Evolutionary conservation across 371 early-diverging fungal genomes (phyloP).

Genomic region (Haplosporangium sp.): DNA sequence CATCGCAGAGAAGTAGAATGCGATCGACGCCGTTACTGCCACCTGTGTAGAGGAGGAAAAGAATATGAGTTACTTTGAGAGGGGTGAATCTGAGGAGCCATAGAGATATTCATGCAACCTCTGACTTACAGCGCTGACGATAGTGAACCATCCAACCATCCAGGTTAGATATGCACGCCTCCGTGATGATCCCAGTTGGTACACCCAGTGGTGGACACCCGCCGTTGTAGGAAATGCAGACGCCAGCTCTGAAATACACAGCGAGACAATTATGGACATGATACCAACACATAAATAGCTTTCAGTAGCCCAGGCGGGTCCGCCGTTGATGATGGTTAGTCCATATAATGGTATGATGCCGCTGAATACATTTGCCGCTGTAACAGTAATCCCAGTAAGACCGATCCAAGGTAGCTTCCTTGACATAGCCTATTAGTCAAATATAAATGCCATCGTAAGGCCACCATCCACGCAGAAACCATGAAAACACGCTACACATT

Average conservation of each 20-base stretch:
- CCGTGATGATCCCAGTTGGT: constrained; percentile 37
- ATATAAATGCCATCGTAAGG: too few species aligned
- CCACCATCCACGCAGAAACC: too few species aligned
- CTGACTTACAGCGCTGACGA: constrained; percentile 42
- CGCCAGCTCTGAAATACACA: constrained; percentile 43
- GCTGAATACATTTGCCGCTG: constrained; percentile 31
- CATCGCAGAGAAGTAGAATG: constrained; percentile 41
- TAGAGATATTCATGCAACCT: background rate
- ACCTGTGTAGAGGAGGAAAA: constrained; percentile 15
- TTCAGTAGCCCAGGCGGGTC: constrained; percentile 52
- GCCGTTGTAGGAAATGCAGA: constrained; percentile 48
- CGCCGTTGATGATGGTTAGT: constrained; percentile 30
- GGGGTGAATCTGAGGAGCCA: background rate
- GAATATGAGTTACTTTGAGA: background rate
- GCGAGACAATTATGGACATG: constrained; percentile 38
- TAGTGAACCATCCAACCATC: constrained; percentile 54
- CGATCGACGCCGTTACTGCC: constrained; percentile 33
- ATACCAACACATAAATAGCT: constrained; percentile 30
- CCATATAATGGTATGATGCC: constrained; percentile 44
- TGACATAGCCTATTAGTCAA: constrained; percentile 30
- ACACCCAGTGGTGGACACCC: constrained; percentile 50
- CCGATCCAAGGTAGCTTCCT: constrained; percentile 33
- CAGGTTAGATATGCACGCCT: constrained; percentile 38
- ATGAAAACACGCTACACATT: too few species aligned
- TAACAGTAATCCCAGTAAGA: constrained; percentile 23